These are phyloP conservation scores for Botrytis squamosa DNA, from an alignment of 2,329 filamentous ascomycete species.

Conservation along the genomic window DNA sequence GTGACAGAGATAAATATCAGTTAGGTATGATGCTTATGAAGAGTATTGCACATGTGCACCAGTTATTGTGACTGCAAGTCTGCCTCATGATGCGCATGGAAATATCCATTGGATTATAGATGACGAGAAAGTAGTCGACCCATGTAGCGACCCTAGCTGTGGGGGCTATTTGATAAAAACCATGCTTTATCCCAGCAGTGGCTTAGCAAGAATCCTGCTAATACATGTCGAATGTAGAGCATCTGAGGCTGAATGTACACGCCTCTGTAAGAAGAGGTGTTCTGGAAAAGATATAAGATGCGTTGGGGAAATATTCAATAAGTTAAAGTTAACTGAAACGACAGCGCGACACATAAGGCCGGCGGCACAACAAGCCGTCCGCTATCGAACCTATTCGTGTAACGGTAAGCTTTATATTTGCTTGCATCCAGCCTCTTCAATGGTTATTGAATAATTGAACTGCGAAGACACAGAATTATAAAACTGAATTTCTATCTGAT, in stretches of 20 bases:
- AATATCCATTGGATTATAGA: background rate
- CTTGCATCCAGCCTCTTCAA: background rate
- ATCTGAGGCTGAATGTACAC: background rate
- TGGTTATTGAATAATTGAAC: background rate
- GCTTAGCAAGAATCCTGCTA: background rate
- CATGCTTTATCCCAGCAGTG: background rate
- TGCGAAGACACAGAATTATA: background rate
- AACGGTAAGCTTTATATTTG: background rate
- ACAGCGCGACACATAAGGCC: background rate
- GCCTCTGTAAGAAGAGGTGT: background rate
- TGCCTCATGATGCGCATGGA: background rate
- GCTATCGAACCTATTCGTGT: background rate
- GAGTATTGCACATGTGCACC: background rate
- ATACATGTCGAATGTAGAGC: background rate
- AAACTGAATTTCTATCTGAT: background rate
- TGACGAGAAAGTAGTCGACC: background rate
- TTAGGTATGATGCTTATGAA: background rate
- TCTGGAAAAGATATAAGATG: background rate
- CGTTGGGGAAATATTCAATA: background rate
- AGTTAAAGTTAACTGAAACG: background rate
- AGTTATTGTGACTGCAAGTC: background rate
- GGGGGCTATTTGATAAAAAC: background rate
- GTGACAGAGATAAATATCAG: background rate
- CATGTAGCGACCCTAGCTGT: background rate
- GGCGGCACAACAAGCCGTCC: background rate